These are phyloP conservation scores for Sicyos baderoa DNA, from an alignment of 306 rosid species.

Conservation along the genomic window DNA sequence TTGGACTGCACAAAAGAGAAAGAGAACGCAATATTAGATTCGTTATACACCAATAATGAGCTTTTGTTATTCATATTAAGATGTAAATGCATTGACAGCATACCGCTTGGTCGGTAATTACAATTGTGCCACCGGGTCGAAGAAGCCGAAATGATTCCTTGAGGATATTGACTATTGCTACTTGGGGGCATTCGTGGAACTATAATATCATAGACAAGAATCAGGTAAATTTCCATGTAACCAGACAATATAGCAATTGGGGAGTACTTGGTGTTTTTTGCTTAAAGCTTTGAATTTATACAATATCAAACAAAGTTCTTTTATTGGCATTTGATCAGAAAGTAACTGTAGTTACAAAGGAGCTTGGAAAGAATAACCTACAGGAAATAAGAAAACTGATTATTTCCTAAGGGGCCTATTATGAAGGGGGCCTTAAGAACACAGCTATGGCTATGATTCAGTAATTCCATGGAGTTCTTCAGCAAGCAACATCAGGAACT, in stretches of 20 bases:
- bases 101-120: slow-evolving; percentile 53
- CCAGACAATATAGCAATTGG: neutral
- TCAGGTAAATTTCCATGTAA: neutral
- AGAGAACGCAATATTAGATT: slow-evolving; percentile 27
- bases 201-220: slow-evolving; percentile 22
- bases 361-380: neutral
- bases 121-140: slow-evolving; percentile 58
- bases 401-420: neutral
- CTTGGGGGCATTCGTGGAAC: slow-evolving; percentile 61
- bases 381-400: neutral
- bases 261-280: neutral
- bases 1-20: slow-evolving; percentile 46
- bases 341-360: neutral
- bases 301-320: neutral
- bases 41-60: neutral
- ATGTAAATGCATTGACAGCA: neutral
- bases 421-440: neutral
- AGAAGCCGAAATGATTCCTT: slow-evolving; percentile 61
- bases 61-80: neutral
- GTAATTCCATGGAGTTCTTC: neutral
- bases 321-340: neutral
- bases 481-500: neutral
- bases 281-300: neutral
- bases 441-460: neutral
- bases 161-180: slow-evolving; percentile 37